Evolutionary conservation across 2,329 filamentous ascomycete species (phyloP), one percentile per base, ranked within the genome.

Genomic region (Calycina marina): DNA sequence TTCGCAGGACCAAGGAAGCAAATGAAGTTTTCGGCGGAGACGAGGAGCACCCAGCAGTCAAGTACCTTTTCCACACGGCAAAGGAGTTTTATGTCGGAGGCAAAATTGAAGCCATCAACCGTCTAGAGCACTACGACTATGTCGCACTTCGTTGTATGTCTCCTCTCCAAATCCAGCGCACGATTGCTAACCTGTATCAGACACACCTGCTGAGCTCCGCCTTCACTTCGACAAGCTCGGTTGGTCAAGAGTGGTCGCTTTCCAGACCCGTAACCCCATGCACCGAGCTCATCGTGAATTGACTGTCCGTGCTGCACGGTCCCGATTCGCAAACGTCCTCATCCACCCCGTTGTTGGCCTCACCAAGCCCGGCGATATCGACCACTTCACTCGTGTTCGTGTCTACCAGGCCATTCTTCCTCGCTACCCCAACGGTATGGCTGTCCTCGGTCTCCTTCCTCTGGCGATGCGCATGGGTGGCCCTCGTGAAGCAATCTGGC

Each of bases 241-340:
- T 62, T 98, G 90, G 90, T 77, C 81, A 59, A 78, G 79, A 59
- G 88, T 98, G 48, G 90, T 98, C 43, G 90, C 90, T 54, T 98
- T 98, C 79, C 90, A 98, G 71, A 98, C 90, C 44, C 69, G 86
- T 58, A 98, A 98, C 65, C 90, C 90, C 49, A 98, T 98, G 90
- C 90, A 98, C 68, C 81, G 90, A 53, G 90, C 90, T 57, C 90
- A 98, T 63, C 76, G 90, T 62, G 90, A 98, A 66, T 67, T 98
- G 59, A 98, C 90, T 38, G 90, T 98, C 53, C 85, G 90, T 52
- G 90, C 90, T 46, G 90, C 90, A 45, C 88, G 90, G 51, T 81
- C 81, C 36, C 83, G 92, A 60, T 86, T 94, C 60, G 90, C 90
- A 58, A 98, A 98, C 57, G 90, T 98, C 47, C 79, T 98, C 52